Conservation (phyloP, 2,329 filamentous ascomycete species). For the Sporothrix luriei region DNA sequence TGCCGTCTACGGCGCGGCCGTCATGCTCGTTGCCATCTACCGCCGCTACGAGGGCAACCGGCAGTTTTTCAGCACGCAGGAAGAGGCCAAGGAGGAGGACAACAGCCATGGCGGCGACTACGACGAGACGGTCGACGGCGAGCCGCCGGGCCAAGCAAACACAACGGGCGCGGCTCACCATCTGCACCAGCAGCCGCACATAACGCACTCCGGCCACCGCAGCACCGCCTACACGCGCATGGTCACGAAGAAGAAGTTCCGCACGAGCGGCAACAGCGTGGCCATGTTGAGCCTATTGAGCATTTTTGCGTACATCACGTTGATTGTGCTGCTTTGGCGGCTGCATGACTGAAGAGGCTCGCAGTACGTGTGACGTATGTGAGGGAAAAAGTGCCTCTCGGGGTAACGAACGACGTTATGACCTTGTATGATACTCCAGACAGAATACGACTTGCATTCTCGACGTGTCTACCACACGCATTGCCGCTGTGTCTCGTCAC, state of each 20-base stretch:
- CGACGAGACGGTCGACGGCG: constrained; percentile 31
- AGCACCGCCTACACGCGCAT: constrained; percentile 38
- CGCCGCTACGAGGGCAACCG: constrained; percentile 87
- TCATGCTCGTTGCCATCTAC: constrained; percentile 81
- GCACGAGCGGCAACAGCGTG: constrained; percentile 66
- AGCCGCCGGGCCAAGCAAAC: constrained; percentile 27
- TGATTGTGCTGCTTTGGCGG: constrained; percentile 52
- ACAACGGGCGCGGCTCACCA: constrained; percentile 38
- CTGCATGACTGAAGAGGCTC: constrained; percentile 28
- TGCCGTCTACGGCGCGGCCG: constrained; percentile 83
- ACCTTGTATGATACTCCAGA: constrained; percentile 1
- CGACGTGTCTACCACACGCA: no score
- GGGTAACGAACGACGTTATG: not conserved
- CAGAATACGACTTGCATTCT: not conserved
- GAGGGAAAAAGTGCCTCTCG: not conserved
- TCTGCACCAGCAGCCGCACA: constrained; percentile 44
- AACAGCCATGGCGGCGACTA: constrained; percentile 30
- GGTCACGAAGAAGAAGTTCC: constrained; percentile 57
- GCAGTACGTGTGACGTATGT: no score
- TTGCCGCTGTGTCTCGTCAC: no score
- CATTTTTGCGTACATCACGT: constrained; percentile 58
- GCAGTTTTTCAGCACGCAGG: constrained; percentile 78
- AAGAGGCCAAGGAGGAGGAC: constrained; percentile 41
- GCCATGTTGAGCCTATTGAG: constrained; percentile 60
- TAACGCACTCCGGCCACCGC: constrained; percentile 34